A percentile compares a stretch with the other conserved stretches of the same genome.
Evolutionary conservation across 78 protist species (phyloP).

Genomic region (Bodo saltans): DNA sequence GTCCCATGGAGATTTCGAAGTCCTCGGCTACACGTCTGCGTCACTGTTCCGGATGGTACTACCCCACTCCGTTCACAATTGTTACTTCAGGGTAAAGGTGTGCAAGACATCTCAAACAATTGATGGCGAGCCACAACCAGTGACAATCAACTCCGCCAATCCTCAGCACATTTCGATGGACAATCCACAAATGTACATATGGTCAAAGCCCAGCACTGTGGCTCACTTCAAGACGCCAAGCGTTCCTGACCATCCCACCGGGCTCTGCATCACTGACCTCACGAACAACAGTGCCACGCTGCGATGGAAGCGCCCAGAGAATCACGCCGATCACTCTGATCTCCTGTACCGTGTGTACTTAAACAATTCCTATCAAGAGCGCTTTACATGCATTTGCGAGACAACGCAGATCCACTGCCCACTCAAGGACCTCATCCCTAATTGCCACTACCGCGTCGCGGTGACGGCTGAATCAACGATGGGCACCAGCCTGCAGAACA

Average conservation of each 20-base stretch:
- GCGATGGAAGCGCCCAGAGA: constrained; percentile 13
- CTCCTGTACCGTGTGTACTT: constrained; percentile 14
- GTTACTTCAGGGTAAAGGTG: neutral
- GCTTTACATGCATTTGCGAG: neutral
- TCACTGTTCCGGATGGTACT: neutral
- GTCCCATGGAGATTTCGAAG: no score
- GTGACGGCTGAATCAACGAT: constrained; percentile 13
- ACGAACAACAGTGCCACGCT: neutral
- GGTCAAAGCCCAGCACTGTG: constrained; percentile 10
- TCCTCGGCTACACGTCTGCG: neutral
- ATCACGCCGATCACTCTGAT: neutral
- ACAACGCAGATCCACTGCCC: neutral
- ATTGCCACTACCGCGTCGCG: constrained; percentile 27
- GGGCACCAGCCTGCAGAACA: neutral
- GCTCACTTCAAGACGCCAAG: constrained; percentile 13
- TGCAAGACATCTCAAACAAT: neutral
- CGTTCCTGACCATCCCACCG: neutral
- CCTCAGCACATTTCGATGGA: neutral
- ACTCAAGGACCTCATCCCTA: neutral
- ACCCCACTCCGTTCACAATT: neutral
- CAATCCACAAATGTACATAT: neutral
- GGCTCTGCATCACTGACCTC: neutral
- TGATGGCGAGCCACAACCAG: neutral
- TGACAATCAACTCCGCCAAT: neutral
- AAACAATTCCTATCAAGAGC: neutral